phyloP scores from a whole-genome alignment of 106 monocot species.

The Dendrobium chrysotoxum region DNA sequence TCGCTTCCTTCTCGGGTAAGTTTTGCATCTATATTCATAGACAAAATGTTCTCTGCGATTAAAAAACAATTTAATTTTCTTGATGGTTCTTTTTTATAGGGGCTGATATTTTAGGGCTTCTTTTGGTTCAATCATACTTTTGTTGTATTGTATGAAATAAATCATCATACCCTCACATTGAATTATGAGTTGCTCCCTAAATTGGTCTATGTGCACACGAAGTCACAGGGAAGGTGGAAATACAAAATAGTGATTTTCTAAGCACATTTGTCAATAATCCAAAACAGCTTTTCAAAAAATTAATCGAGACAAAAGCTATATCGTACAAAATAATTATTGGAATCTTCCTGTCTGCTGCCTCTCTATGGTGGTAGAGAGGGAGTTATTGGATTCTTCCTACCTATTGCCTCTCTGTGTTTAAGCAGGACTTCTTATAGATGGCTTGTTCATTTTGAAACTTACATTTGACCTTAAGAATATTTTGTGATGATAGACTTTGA shows the following conservation, averaged over 20 bases:
- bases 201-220: not conserved
- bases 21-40: not conserved
- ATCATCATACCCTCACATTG: not conserved
- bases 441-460: too few species aligned
- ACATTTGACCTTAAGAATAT: too few species aligned
- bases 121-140: not conserved
- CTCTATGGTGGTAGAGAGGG: too few species aligned
- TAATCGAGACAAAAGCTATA: too few species aligned
- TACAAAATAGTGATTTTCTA: not conserved
- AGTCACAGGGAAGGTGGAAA: not conserved
- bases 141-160: not conserved
- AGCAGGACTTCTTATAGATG: too few species aligned
- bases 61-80: not conserved
- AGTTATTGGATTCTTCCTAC: too few species aligned
- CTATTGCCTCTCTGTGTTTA: too few species aligned
- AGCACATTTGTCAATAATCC: not conserved
- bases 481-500: too few species aligned
- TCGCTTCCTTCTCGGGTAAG: slow-evolving; percentile 61
- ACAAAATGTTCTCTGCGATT: not conserved
- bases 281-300: not conserved
- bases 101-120: not conserved
- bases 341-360: too few species aligned
- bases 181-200: not conserved
- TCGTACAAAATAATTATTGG: too few species aligned
- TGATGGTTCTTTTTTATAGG: not conserved